Evolutionary conservation across 2,329 filamentous ascomycete genomes (phyloP), one percentile per base, ranked within the genome.

Genomic region (Rosellinia necatrix): DNA sequence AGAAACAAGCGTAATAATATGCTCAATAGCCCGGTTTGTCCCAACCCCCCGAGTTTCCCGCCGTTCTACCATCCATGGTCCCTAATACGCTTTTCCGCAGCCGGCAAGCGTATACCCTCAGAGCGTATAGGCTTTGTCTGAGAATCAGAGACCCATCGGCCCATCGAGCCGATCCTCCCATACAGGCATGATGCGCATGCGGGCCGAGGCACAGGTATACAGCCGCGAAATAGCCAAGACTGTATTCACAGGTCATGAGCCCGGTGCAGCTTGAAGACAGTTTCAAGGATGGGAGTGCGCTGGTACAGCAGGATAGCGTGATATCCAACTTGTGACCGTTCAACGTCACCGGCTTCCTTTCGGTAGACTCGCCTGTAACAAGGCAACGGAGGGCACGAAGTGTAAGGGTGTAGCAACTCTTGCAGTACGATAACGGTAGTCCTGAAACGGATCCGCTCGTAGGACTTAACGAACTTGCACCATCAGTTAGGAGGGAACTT

Each of bases 1-100:
- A 84, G 92, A 59, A 96, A 92, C 76, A 96, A 96, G 80, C 84
- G 93, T 59, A 91, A 96, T 74, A 93, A 87, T 75, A 96, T 96
- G 84, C 82, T 97, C 58, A 97, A 96, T 81, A 96, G 92, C 79
- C 93, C 93, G 71, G 91, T 96, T 86, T 78, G 91, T 87, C 46
- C 29, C 17, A 48, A 12, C n/a, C 21, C 17, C 46, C 29, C 17
- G 46, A 12, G 13, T 24, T 15, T 10, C 8, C 8, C 17, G 1
- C 6, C 19, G 4, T 6, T 24, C 30, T 2, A 17, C 24, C 6
- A 27, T n/a, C 17, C 46, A 15, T 25, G 17, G 6, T 32, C 13
- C 50, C 63, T 67, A 52, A 63, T 50, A 40, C 24, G 7, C 37
- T 41, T 17, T 37, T 60, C n/a, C 51, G 27, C 54, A 84, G 81